Evolutionary conservation across 2,329 filamentous ascomycete genomes (phyloP).

Genomic region (Stenocarpella maydis): DNA sequence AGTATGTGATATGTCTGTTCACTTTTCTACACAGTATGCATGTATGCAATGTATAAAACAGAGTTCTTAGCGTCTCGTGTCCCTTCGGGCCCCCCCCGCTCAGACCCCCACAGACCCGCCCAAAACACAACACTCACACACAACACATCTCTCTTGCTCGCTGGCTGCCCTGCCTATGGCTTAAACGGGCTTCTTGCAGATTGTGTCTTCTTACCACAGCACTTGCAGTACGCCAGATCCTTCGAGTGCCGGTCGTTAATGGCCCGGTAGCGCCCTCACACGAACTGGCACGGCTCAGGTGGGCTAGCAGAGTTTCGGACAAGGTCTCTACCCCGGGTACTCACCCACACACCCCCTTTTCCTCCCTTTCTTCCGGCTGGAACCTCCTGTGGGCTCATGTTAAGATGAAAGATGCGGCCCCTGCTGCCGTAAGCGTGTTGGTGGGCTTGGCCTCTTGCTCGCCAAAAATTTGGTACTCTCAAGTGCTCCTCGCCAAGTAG

Average conservation of each 20-base stretch:
- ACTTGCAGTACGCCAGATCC: too few species aligned
- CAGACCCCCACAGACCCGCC: too few species aligned
- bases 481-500: too few species aligned
- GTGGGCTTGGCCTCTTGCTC: neutral
- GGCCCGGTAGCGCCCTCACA: neutral
- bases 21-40: neutral
- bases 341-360: neutral
- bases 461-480: too few species aligned
- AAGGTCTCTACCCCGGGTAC: neutral
- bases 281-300: neutral
- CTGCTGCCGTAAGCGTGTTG: neutral
- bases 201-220: too few species aligned
- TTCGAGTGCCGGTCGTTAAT: too few species aligned
- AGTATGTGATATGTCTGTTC: neutral
- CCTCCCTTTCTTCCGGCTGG: neutral
- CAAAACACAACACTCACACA: neutral
- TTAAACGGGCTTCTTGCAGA: constrained; percentile 15
- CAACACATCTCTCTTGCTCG: neutral
- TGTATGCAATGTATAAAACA: neutral
- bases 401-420: neutral
- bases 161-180: constrained; percentile 4
- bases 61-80: neutral
- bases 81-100: neutral
- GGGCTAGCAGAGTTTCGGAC: too few species aligned
- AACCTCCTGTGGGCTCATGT: neutral